Evolutionary conservation across 257 asterid genomes (phyloP).

Genomic region (Solanum etuberosum): DNA sequence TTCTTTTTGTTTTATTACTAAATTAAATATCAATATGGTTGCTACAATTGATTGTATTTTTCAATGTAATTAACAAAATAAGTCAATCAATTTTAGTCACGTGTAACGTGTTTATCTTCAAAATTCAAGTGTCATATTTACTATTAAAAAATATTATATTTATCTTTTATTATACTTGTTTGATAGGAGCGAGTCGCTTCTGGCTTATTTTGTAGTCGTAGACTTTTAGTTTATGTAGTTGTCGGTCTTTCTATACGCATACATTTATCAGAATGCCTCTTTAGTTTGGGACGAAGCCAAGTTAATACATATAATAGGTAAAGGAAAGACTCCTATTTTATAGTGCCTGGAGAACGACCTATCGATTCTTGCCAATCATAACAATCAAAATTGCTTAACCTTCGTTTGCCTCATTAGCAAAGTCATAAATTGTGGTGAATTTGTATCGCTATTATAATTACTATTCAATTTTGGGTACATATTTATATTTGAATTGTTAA

Average conservation of each 20-base stretch:
- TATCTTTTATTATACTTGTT: no score
- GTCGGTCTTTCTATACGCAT: background rate
- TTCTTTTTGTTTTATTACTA: background rate
- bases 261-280: background rate
- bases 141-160: no score
- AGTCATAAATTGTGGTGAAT: no score
- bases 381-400: background rate
- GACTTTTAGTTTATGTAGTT: background rate
- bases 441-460: background rate
- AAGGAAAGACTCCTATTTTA: background rate
- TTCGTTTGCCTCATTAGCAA: no score
- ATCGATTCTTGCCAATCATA: background rate
- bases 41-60: background rate
- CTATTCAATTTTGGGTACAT: no score
- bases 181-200: no score
- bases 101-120: background rate
- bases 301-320: background rate
- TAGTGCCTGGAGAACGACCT: rapidly evolving
- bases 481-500: no score
- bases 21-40: background rate
- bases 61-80: background rate
- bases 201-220: no score
- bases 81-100: background rate
- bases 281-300: background rate
- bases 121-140: no score